Conservation (phyloP, 768 basidiomycete genomes). For the Serpula lacrymans region DNA sequence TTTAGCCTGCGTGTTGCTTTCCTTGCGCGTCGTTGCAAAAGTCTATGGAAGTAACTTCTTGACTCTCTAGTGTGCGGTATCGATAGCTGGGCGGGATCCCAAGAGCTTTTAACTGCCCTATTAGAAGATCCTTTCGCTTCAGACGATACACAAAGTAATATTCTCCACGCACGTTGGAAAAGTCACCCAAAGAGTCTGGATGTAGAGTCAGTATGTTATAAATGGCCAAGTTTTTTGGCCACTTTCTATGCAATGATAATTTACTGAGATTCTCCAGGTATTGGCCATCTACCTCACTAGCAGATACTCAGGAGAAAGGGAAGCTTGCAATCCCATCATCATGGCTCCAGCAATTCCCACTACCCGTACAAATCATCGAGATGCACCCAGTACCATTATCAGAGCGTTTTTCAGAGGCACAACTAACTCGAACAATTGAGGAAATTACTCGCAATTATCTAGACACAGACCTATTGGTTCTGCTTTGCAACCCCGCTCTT, state of each 20-base stretch:
- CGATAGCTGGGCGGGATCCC: conserved; percentile 50
- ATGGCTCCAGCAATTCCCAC: conserved; percentile 54
- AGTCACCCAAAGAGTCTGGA: conserved; percentile 20
- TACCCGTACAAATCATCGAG: conserved; percentile 49
- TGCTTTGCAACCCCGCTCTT: conserved; percentile 60
- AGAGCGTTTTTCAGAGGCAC: conserved; percentile 11
- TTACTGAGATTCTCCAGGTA: conserved; percentile 15
- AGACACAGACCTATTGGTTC: conserved; percentile 58
- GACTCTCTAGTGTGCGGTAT: conserved; percentile 50
- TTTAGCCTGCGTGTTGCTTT: conserved; percentile 1
- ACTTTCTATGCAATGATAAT: background rate
- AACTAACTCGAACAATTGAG: conserved; percentile 9
- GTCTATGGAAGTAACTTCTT: background rate
- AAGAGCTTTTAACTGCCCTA: conserved; percentile 64
- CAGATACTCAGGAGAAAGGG: conserved; percentile 10
- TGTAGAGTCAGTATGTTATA: conserved; percentile 21
- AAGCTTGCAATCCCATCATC: conserved; percentile 44
- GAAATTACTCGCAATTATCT: conserved; percentile 19
- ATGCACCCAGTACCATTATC: conserved; percentile 15
- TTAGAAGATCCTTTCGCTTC: conserved; percentile 68
- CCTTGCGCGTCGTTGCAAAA: no score
- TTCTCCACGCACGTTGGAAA: conserved; percentile 50
- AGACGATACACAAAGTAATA: conserved; percentile 39
- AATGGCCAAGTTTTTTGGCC: background rate
- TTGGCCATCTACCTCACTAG: conserved; percentile 16